Evolutionary conservation across 2,329 filamentous ascomycete species (phyloP), one percentile per base, ranked within the genome.

Genomic region (Fusarium sororula): DNA sequence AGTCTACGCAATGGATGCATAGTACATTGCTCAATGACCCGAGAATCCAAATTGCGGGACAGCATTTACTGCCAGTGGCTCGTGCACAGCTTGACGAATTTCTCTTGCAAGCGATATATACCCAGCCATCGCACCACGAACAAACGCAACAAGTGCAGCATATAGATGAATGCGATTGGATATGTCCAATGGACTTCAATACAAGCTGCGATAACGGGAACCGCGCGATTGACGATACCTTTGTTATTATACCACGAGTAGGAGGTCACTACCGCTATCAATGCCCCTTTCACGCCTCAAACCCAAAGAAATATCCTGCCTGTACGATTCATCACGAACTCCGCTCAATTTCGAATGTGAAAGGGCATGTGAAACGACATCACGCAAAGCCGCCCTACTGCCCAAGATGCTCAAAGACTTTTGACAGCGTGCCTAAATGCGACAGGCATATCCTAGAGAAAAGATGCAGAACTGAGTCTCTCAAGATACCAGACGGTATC

Each of bases 51-150:
- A 10, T 51, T 22, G 26, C 22, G 4, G 30, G 22, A 12, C 26
- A 59, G 5, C 3, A 24, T 24, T 12, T 59, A 39, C 22, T 24
- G 2, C 35, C 20, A 17, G 13, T 30, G 1, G 8, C 6, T 15
- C 32, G 9, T n/a, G 17, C 12, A 7, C 12, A 4, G 2, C 3
- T 59, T 9, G 1, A 24, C 4, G 1, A 15, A 0, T 22, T 51
- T 0, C 8, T 1, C 8, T n/a, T 35, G 0, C 17, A 7, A 2
- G 20, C 1, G 1, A 3, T 3, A 7, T 24, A 39, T 5, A 12
- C 32, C 7, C 2, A 50, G 26, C 22, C 9, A 2, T 1, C 3
- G 10, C 24, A 24, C 6, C 28, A 26, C 17, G 6, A 18, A 50
- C 30, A 20, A 4, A 10, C 2, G 7, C n/a, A 2, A 11, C 32